Base-by-base conservation (phyloP, 768 basidiomycete species). In the Mrakia blollopis region DNA sequence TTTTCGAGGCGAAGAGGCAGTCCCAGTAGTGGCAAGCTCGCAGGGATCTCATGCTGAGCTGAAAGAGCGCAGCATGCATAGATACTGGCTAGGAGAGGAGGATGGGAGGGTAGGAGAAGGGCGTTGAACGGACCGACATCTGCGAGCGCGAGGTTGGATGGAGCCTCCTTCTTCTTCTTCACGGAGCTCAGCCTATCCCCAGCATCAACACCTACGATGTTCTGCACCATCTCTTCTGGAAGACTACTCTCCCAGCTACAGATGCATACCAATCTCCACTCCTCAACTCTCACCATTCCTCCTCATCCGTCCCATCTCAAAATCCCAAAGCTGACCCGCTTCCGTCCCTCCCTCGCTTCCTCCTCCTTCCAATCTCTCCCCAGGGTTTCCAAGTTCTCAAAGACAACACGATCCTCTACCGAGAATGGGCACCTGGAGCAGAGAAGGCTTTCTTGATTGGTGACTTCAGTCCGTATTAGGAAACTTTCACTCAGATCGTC, bases 341-440 rank as follows among this genome's bases (percentile, higher is more conserved):
- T 47, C 39, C 65, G 4, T 30, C 47, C n/a, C 47, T 25, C 41
- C 44, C 60, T 41, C 30, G 28, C 16, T 47, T 32, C 21, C 10
- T 63, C 39, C 10, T 35, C n/a, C 63, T 65, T 68, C 65, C 30
- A 30, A 37, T 30, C 32, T 37, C 9, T 65, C 63, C 37, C 35
- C 62, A 77, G 82, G 96, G 96, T 50, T 86, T 99, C 80, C 90
- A 91, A 76, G 88, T 93, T 60, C 86, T 86, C 57, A 82, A 85
- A 52, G 87, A 90, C 76, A 90, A 89, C 73, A 87, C 89, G 39
- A 88, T 98, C 41, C 84, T 87, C 11, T 98, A 98, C 84, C 87
- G 92, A 80, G 97, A 99, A 83, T 99, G 97, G 97, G 96, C 97
- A 13, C 95, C 97, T 0, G 92, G 92, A 80, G 95, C 91, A 25